phyloP scores from a whole-genome alignment of 345 rosid genomes.

The Citrus sinensis region DNA sequence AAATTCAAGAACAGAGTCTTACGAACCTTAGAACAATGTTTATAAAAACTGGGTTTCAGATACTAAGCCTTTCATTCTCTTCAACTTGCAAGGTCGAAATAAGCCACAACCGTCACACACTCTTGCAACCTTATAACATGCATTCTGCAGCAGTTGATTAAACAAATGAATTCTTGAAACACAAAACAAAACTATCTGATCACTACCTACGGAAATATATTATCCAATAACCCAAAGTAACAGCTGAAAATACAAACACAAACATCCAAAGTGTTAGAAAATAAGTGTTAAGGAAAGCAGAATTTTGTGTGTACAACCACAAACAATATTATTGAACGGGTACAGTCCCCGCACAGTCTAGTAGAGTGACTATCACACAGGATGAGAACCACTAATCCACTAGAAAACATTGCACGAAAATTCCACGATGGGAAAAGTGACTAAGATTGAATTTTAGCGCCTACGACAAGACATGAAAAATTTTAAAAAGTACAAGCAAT shows the following conservation, averaged over 20 bases:
- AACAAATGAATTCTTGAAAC: neutral
- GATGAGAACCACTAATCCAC: neutral
- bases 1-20: slow-evolving; percentile 11
- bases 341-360: neutral
- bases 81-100: slow-evolving; percentile 60
- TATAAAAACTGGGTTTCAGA: slow-evolving; percentile 49
- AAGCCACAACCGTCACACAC: slow-evolving; percentile 73
- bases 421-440: neutral
- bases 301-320: neutral
- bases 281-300: neutral
- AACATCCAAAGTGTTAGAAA: neutral
- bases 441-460: neutral
- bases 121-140: slow-evolving; percentile 39
- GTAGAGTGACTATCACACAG: neutral
- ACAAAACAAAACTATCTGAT: neutral
- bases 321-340: neutral
- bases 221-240: neutral
- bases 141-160: slow-evolving; percentile 41
- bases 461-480: neutral
- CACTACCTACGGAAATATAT: neutral
- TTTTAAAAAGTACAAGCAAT: neutral
- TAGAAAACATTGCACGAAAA: neutral
- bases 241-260: neutral
- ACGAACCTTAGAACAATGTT: slow-evolving; percentile 73
- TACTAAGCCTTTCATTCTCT: slow-evolving; percentile 41